Evolutionary conservation across 2,329 filamentous ascomycete species (phyloP).

Genomic region (Karstenula rhodostoma): DNA sequence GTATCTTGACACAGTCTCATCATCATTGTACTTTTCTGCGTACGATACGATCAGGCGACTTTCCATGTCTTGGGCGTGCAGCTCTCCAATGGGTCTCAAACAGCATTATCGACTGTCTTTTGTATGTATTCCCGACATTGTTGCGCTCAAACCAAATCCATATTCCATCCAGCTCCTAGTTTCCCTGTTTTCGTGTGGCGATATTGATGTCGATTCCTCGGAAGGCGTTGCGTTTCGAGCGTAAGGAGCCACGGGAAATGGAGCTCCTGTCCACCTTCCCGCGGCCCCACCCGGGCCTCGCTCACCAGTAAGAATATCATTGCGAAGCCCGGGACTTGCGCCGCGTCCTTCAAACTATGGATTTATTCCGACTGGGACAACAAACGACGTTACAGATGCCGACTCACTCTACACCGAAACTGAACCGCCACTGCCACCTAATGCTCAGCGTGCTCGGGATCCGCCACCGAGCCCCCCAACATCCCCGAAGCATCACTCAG

Average conservation of each 20-base stretch:
- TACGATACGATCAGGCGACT: background rate
- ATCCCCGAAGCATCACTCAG: background rate
- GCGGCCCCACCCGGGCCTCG: slow-evolving; percentile 16
- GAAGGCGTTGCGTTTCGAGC: slow-evolving; percentile 14
- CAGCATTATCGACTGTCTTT: background rate
- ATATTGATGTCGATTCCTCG: slow-evolving; percentile 10
- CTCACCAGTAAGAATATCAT: slow-evolving; percentile 1
- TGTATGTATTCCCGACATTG: background rate
- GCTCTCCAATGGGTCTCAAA: background rate
- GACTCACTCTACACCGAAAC: slow-evolving; percentile 20
- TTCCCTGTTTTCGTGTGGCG: background rate
- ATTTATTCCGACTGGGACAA: slow-evolving; percentile 18
- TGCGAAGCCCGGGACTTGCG: slow-evolving; percentile 7
- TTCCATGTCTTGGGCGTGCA: background rate
- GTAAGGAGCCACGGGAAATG: background rate
- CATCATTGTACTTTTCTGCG: background rate
- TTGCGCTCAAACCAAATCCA: background rate
- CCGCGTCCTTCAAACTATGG: slow-evolving; percentile 23
- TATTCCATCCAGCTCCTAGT: too few relatives aligned
- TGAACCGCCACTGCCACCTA: background rate
- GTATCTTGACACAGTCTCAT: background rate
- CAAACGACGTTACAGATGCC: slow-evolving; percentile 4
- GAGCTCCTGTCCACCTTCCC: slow-evolving; percentile 25
- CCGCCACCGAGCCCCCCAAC: background rate
- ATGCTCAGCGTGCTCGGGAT: slow-evolving; percentile 1